These are phyloP conservation scores for Colletotrichum eremochloae DNA, from an alignment of 2,329 filamentous ascomycete species.

Conservation along the genomic window DNA sequence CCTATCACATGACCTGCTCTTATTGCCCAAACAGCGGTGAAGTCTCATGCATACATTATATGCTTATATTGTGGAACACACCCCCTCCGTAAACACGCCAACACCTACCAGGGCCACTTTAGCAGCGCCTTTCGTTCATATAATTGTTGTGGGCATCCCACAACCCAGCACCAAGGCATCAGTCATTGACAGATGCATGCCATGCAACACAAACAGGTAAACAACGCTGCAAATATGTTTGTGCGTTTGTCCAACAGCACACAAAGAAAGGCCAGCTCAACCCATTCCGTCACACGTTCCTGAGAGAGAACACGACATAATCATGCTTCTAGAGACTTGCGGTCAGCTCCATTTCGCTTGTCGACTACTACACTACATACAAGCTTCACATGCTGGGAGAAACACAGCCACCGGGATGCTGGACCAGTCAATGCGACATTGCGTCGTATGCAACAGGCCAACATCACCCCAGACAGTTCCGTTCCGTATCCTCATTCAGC, in stretches of 20 bases:
- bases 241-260: background rate
- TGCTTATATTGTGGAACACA: background rate
- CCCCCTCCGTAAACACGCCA: fast-evolving
- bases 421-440: background rate
- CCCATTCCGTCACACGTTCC: too few relatives aligned
- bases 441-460: background rate
- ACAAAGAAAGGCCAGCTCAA: background rate
- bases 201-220: background rate
- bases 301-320: background rate
- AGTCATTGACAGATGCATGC: background rate
- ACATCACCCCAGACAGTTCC: background rate
- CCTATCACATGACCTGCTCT: background rate
- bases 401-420: background rate
- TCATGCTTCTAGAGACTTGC: background rate
- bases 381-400: background rate
- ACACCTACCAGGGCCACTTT: too few relatives aligned
- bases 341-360: background rate
- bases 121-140: background rate
- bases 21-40: background rate
- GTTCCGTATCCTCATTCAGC: background rate
- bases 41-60: background rate
- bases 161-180: background rate
- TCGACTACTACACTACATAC: too few relatives aligned
- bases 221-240: background rate
- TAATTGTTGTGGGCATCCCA: background rate